Evolutionary conservation across 257 asterid species (phyloP).

Genomic region (Leonotis leonurus): DNA sequence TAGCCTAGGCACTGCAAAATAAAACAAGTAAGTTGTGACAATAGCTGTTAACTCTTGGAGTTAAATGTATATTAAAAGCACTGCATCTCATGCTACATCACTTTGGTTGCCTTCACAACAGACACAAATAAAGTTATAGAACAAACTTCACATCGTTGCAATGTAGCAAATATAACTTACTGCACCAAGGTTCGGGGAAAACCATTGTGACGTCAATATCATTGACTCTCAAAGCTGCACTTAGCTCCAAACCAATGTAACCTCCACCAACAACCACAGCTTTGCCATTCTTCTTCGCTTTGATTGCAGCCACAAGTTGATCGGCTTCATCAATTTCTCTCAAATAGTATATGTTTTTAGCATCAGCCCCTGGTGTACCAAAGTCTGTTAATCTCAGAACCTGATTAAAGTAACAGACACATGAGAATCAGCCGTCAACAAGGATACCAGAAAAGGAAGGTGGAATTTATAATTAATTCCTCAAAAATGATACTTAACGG

Average conservation of each 20-base stretch:
- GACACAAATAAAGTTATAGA: neutral
- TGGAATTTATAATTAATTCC: neutral
- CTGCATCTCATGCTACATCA: neutral
- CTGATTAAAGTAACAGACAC: conserved; percentile 24
- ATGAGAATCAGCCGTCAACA: conserved; percentile 4
- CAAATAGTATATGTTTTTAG: conserved; percentile 67
- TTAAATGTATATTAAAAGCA: neutral
- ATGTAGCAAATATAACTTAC: conserved; percentile 35
- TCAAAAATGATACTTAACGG: conserved; percentile 29
- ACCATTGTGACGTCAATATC: conserved; percentile 71
- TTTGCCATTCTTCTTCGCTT: conserved; percentile 58
- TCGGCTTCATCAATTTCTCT: conserved; percentile 81
- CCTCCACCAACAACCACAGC: conserved; percentile 91
- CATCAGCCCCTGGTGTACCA: conserved; percentile 74
- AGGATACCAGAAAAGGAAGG: neutral
- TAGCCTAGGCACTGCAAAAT: conserved; percentile 74
- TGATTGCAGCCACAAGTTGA: conserved; percentile 62
- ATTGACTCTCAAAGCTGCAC: conserved; percentile 67
- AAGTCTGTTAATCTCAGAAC: conserved; percentile 63
- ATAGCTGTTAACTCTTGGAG: neutral
- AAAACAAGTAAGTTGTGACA: neutral
- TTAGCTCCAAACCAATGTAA: conserved; percentile 83
- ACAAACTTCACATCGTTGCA: neutral
- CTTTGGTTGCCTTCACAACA: neutral
- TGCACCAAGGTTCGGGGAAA: conserved; percentile 94